Evolutionary conservation across 345 rosid genomes (phyloP).

Genomic region (Triadica sebifera): DNA sequence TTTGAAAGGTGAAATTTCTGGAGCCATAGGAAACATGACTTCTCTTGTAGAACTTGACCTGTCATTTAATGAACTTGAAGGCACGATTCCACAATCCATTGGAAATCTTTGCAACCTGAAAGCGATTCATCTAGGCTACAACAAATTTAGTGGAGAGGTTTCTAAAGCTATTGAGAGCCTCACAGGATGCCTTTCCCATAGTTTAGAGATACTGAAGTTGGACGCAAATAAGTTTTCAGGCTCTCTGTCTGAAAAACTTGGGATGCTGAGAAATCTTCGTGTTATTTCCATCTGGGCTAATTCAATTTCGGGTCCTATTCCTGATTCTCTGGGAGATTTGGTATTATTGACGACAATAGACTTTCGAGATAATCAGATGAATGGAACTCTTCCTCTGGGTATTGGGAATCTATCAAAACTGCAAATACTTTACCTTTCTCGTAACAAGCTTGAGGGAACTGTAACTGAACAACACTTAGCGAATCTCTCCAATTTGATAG

Average conservation of each 20-base stretch:
- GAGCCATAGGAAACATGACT: neutral
- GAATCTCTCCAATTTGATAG: neutral
- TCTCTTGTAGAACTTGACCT: neutral
- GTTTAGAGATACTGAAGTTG: neutral
- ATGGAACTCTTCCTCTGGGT: neutral
- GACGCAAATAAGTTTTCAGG: neutral
- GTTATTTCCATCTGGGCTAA: neutral
- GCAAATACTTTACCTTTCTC: neutral
- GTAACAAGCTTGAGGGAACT: neutral
- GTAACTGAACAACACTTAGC: conserved; percentile 2
- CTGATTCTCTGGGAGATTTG: neutral
- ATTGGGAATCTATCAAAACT: conserved; percentile 4
- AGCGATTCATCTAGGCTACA: neutral
- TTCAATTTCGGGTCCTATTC: conserved; percentile 6
- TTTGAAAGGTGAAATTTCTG: conserved; percentile 14
- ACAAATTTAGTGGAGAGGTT: neutral
- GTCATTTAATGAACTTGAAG: conserved; percentile 7
- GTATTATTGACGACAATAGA: neutral
- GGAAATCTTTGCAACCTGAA: conserved; percentile 12
- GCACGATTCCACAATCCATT: conserved; percentile 4
- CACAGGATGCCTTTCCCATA: neutral
- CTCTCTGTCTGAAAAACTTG: neutral
- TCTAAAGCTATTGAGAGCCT: neutral
- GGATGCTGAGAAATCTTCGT: neutral
- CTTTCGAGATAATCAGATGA: neutral